These are phyloP conservation scores for Scutellaria baicalensis DNA, from an alignment of 257 asterid species.

Conservation along the genomic window DNA sequence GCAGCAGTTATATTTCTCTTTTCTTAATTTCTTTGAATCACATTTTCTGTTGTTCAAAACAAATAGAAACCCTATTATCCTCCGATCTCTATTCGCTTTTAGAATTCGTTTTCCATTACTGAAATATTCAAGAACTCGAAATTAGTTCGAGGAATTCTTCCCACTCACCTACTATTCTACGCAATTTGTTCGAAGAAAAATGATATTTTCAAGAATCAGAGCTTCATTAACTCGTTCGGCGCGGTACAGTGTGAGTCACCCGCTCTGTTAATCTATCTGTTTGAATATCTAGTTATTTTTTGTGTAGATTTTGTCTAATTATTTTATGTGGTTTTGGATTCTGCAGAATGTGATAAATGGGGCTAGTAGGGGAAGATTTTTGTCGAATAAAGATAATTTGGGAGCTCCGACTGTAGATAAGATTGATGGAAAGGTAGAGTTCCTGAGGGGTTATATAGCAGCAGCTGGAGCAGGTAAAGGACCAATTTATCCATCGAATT, in stretches of 20 bases:
- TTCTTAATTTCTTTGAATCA: background rate
- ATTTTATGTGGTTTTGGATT: background rate
- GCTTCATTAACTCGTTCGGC: conserved; percentile 47
- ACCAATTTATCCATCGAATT: conserved; percentile 31
- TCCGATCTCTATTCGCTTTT: background rate
- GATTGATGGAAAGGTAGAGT: conserved; percentile 46
- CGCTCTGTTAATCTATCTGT: background rate
- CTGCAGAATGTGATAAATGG: conserved; percentile 59
- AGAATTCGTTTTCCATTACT: background rate
- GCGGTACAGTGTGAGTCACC: conserved; percentile 42
- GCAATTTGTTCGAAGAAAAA: conserved; percentile 2
- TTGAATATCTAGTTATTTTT: background rate
- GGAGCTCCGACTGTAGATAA: conserved; percentile 26
- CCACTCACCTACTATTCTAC: background rate
- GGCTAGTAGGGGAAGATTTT: conserved; percentile 25
- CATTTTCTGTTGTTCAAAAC: background rate
- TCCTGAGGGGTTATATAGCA: conserved; percentile 59
- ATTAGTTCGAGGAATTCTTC: background rate
- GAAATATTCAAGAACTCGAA: background rate
- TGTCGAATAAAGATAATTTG: conserved; percentile 21
- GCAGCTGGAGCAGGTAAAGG: conserved; percentile 31
- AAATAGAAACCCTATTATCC: background rate
- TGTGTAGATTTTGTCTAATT: background rate
- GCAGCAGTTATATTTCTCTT: background rate
- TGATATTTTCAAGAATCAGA: conserved; percentile 55